Percentiles rank a stretch among this genome's conserved stretches.
Conservation (phyloP, 2,329 filamentous ascomycete genomes). For the Plectosphaerella plurivora region DNA sequence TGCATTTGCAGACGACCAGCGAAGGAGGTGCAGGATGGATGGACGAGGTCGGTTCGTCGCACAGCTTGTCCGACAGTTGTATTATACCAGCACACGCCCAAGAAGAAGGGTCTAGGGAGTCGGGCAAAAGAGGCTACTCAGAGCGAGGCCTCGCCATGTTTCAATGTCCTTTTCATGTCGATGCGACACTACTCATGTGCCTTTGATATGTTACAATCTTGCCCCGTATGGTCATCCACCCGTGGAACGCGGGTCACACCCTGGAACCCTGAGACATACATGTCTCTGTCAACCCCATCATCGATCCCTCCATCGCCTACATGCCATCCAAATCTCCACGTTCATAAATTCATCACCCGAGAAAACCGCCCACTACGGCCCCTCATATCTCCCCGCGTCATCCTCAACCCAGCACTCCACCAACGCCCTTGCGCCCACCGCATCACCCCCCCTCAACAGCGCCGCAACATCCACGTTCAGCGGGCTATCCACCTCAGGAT, state of each 20-base stretch:
- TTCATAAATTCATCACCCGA: background rate
- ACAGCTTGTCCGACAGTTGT: background rate
- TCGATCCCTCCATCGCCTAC: too few relatives aligned
- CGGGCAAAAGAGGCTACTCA: background rate
- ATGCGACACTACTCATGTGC: too few relatives aligned
- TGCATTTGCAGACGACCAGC: too few relatives aligned
- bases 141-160: background rate
- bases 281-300: background rate
- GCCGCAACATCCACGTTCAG: conserved; percentile 76
- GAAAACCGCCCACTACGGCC: conserved; percentile 24
- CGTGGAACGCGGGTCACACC: too few relatives aligned
- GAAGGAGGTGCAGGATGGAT: too few relatives aligned
- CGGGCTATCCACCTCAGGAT: conserved; percentile 68
- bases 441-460: conserved; percentile 64
- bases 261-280: background rate
- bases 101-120: background rate
- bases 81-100: conserved; percentile 1
- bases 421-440: conserved; percentile 61
- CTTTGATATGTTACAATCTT: too few relatives aligned
- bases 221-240: too few relatives aligned
- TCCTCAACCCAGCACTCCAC: conserved; percentile 64
- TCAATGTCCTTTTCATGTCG: background rate
- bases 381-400: conserved; percentile 43
- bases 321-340: background rate
- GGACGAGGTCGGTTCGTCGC: too few relatives aligned